Percentiles rank a stretch among this genome's conserved stretches.
phyloP scores from a whole-genome alignment of 441 rosid species.

The Brassica hybrid region DNA sequence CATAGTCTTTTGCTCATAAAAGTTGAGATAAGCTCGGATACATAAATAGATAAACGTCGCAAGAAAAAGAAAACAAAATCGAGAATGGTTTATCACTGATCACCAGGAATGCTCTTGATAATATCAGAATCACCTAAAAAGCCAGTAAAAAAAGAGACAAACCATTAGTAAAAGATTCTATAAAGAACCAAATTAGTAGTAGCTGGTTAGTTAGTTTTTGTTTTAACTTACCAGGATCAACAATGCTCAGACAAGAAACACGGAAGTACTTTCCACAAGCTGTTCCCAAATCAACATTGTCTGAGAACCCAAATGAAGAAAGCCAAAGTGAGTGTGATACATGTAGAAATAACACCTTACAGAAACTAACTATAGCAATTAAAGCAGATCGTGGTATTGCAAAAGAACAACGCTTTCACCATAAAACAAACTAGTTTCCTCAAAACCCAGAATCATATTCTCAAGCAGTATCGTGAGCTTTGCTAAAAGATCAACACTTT shows the following conservation, averaged over 20 bases:
- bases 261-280: conserved; percentile 89
- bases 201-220: background rate
- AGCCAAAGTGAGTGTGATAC: background rate
- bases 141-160: background rate
- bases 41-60: background rate
- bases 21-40: conserved; percentile 9
- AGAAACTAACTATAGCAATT: background rate
- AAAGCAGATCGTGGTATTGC: background rate
- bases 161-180: background rate
- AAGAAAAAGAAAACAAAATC: background rate
- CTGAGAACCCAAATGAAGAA: conserved; percentile 40
- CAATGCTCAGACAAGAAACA: conserved; percentile 80
- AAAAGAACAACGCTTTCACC: conserved; percentile 1
- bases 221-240: conserved; percentile 64
- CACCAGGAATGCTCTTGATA: conserved; percentile 66
- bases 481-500: background rate
- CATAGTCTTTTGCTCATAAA: conserved; percentile 10
- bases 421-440: background rate
- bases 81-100: conserved; percentile 44
- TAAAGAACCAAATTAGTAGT: background rate
- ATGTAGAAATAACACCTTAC: background rate
- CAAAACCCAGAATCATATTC: background rate
- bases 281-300: conserved; percentile 86
- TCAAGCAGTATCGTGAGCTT: background rate
- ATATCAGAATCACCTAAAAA: conserved; percentile 73